These are phyloP conservation scores for Globisporangium yorkense DNA, from an alignment of 352 stramenopile genomes.

Conservation along the genomic window DNA sequence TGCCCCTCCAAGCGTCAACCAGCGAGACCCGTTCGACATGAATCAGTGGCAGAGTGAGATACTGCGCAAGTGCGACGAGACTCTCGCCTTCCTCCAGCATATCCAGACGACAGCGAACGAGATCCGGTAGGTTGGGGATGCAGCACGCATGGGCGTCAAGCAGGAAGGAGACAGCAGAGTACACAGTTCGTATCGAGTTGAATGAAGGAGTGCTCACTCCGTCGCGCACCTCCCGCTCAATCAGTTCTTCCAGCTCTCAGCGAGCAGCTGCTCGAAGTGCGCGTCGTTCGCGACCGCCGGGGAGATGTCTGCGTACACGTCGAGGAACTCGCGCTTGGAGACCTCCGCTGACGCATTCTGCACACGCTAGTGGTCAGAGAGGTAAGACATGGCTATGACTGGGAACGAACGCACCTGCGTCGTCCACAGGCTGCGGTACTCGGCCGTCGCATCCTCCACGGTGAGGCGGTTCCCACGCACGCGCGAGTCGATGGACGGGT, in stretches of 20 bases:
- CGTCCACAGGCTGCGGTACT: conserved; percentile 45
- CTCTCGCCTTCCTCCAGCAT: conserved; percentile 32
- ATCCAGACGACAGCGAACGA: conserved; percentile 22
- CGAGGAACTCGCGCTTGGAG: conserved; percentile 48
- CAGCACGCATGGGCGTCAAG: neutral
- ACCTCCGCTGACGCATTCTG: conserved; percentile 21
- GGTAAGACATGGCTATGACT: neutral
- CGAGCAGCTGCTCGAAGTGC: conserved; percentile 61
- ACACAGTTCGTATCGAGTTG: neutral
- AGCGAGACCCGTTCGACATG: conserved; percentile 1
- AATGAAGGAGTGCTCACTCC: neutral
- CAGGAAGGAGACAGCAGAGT: neutral
- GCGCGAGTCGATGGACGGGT: conserved; percentile 55
- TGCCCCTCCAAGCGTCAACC: neutral
- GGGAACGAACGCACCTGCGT: conserved; percentile 14
- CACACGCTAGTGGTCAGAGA: conserved; percentile 1
- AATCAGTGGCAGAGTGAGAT: conserved; percentile 33
- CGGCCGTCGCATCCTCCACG: conserved; percentile 21
- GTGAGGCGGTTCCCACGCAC: conserved; percentile 35
- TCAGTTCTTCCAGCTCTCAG: conserved; percentile 50
- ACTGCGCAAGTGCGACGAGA: conserved; percentile 35
- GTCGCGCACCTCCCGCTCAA: too few species aligned
- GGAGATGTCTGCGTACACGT: conserved; percentile 72
- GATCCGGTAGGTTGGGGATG: neutral
- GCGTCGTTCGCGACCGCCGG: conserved; percentile 45